phyloP scores from a whole-genome alignment of 768 basidiomycete species.

The Amanita rimosa region DNA sequence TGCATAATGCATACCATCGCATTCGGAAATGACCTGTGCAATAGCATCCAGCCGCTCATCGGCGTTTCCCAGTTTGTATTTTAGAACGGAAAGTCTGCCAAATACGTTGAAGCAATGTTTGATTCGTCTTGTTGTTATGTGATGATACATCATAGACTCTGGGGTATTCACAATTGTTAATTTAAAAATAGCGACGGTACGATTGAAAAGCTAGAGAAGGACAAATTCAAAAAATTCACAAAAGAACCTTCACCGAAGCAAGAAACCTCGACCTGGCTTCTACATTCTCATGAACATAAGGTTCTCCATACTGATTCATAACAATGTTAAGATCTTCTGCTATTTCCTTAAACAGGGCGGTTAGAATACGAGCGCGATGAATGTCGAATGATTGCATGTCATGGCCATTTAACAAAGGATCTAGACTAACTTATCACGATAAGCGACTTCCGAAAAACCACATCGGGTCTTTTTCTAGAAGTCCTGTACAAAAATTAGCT shows the following conservation, averaged over 20 bases:
- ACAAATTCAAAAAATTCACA: background rate
- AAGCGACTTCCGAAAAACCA: constrained; percentile 11
- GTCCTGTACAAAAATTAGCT: background rate
- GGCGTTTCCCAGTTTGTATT: background rate
- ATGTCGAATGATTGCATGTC: constrained; percentile 13
- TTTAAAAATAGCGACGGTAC: background rate
- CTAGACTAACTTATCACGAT: constrained; percentile 11
- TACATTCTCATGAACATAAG: background rate
- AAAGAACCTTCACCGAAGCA: background rate
- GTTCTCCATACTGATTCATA: constrained; percentile 1
- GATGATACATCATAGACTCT: background rate
- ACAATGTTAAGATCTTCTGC: constrained; percentile 8
- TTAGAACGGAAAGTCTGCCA: background rate
- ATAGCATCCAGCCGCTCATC: constrained; percentile 5
- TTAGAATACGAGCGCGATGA: constrained; percentile 13
- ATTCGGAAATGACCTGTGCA: constrained; percentile 8
- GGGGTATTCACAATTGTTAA: background rate
- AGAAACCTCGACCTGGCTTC: constrained; percentile 2
- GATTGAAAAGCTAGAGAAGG: constrained; percentile 1
- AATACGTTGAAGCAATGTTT: constrained; percentile 6
- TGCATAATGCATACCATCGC: constrained; percentile 6
- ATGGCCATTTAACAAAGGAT: constrained; percentile 1
- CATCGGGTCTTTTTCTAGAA: constrained; percentile 9
- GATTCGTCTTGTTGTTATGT: background rate
- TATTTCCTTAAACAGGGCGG: constrained; percentile 11